These are phyloP conservation scores for Puccinia horiana DNA, from an alignment of 1,284 basidiomycete species.

Conservation along the genomic window DNA sequence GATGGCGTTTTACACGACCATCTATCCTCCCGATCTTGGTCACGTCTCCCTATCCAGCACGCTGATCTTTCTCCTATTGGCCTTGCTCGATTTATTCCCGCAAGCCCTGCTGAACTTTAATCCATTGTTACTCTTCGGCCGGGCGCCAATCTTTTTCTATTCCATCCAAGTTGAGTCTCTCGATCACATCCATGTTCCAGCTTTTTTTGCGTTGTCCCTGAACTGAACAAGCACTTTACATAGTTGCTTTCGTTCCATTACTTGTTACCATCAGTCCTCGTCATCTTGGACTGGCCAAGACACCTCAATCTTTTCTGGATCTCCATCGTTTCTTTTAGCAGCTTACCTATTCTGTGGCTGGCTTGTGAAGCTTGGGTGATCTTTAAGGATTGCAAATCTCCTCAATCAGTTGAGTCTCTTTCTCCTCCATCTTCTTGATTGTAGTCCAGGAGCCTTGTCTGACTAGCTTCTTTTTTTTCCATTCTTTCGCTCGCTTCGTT, in stretches of 20 bases:
- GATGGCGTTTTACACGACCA: slow-evolving; percentile 37
- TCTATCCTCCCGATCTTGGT: slow-evolving; percentile 31
- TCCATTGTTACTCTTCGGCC: slow-evolving; percentile 28
- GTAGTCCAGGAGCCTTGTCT: not conserved
- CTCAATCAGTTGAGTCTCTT: slow-evolving; percentile 40
- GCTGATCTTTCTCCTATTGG: not conserved
- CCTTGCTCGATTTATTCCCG: slow-evolving; percentile 21
- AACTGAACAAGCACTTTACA: not conserved
- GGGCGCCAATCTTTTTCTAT: slow-evolving; percentile 33
- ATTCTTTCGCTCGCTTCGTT: not conserved
- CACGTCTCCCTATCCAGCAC: slow-evolving; percentile 15
- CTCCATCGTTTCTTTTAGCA: slow-evolving; percentile 7
- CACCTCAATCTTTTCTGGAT: slow-evolving; percentile 34
- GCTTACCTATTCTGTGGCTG: slow-evolving; percentile 35
- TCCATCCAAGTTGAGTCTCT: slow-evolving; percentile 36
- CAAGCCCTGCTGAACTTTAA: not conserved
- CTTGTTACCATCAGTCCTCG: slow-evolving; percentile 27
- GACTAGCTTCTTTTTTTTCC: not conserved
- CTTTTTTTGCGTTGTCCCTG: not conserved
- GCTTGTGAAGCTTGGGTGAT: slow-evolving; percentile 40
- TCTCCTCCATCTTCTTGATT: not conserved
- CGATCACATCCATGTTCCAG: not conserved
- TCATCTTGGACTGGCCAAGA: slow-evolving; percentile 28
- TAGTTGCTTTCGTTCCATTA: slow-evolving; percentile 46
- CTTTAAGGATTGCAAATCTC: slow-evolving; percentile 37